phyloP scores from a whole-genome alignment of 1,284 basidiomycete genomes.

The Puccinia horiana region DNA sequence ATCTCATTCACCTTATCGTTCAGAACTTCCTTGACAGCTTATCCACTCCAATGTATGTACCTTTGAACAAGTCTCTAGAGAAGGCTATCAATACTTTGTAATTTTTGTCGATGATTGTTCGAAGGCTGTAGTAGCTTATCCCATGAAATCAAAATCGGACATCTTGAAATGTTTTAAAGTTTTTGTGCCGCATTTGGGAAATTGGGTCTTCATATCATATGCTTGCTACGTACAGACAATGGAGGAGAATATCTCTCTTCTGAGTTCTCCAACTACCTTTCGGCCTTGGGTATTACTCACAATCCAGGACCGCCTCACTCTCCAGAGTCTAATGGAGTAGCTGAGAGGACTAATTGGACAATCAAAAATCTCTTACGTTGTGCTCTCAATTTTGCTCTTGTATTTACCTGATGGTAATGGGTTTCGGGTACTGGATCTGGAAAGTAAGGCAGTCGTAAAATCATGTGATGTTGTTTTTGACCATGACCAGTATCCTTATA shows the following conservation, averaged over 20 bases:
- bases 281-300: not conserved
- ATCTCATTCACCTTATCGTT: not conserved
- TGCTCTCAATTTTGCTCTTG: not conserved
- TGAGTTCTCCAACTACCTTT: not conserved
- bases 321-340: conserved; percentile 19
- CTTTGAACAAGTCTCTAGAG: not conserved
- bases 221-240: not conserved
- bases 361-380: not conserved
- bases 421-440: not conserved
- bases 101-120: conserved; percentile 25
- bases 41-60: not conserved
- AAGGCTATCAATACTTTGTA: conserved; percentile 31
- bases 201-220: conserved; percentile 48
- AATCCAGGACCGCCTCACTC: not conserved
- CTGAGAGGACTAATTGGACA: conserved; percentile 6
- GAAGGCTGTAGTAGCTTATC: conserved; percentile 8
- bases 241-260: conserved; percentile 17
- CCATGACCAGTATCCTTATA: not conserved
- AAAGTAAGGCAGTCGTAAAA: not conserved
- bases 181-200: conserved; percentile 56
- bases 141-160: conserved; percentile 20
- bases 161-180: conserved; percentile 54
- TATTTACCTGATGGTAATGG: not conserved
- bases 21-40: not conserved
- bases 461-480: not conserved